phyloP scores from a whole-genome alignment of 331 rosid species.

The Telfairia occidentalis region DNA sequence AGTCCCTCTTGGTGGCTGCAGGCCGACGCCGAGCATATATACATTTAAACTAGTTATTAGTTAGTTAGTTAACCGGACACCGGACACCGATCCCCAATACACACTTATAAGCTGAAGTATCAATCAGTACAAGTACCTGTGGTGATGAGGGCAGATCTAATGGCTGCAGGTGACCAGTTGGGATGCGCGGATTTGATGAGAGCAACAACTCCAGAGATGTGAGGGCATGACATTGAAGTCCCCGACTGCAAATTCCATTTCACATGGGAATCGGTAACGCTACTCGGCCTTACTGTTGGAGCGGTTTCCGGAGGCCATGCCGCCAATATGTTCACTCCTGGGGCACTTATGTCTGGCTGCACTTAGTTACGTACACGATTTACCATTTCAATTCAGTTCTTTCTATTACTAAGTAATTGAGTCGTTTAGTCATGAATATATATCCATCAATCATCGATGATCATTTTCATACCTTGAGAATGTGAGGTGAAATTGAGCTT shows the following conservation, averaged over 20 bases:
- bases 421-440: too few relatives aligned
- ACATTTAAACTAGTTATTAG: too few relatives aligned
- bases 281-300: constrained; percentile 16
- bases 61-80: too few relatives aligned
- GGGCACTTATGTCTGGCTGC: constrained; percentile 48
- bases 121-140: too few relatives aligned
- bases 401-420: too few relatives aligned
- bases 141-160: constrained; percentile 38
- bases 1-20: constrained; percentile 23
- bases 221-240: constrained; percentile 33
- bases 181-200: constrained; percentile 44
- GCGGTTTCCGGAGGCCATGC: constrained; percentile 53
- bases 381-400: too few relatives aligned
- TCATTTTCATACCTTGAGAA: constrained; percentile 53
- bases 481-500: constrained; percentile 29
- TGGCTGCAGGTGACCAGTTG: constrained; percentile 43
- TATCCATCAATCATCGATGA: too few relatives aligned
- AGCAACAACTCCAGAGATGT: constrained; percentile 31
- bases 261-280: neutral
- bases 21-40: too few relatives aligned
- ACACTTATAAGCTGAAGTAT: too few relatives aligned
- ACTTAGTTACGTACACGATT: too few relatives aligned
- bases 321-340: constrained; percentile 42
- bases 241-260: constrained; percentile 48
- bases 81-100: too few relatives aligned